A percentile compares a stretch with the other conserved stretches of the same genome.
phyloP scores from a whole-genome alignment of 1,284 basidiomycete genomes.

The Cutaneotrichosporon dermatis region DNA sequence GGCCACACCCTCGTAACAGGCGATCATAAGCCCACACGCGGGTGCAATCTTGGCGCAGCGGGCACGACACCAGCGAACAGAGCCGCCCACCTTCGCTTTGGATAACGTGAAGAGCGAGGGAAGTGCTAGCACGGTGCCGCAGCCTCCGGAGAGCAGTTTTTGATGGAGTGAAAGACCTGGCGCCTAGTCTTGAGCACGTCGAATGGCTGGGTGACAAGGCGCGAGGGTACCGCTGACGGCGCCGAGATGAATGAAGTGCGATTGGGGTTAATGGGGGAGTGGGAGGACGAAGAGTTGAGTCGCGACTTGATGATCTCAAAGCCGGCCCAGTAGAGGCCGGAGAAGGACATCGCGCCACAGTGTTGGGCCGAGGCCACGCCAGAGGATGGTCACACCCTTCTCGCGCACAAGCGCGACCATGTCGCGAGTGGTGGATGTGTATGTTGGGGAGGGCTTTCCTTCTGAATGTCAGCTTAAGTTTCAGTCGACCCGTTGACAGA shows the following conservation, averaged over 20 bases:
- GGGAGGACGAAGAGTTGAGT: constrained; percentile 31
- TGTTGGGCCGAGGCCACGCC: constrained; percentile 85
- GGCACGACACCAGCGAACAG: constrained; percentile 83
- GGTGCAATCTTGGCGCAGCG: constrained; percentile 94
- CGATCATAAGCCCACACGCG: constrained; percentile 84
- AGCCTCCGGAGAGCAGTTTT: constrained; percentile 51
- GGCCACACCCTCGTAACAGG: constrained; percentile 75
- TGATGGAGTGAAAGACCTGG: constrained; percentile 63
- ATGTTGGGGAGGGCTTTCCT: constrained; percentile 63
- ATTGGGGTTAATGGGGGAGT: constrained; percentile 35
- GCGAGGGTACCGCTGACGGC: constrained; percentile 52
- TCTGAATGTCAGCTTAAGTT: constrained; percentile 9
- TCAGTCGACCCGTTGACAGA: too few relatives aligned
- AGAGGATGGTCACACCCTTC: constrained; percentile 69
- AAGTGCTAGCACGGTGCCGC: constrained; percentile 47
- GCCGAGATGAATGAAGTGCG: constrained; percentile 42
- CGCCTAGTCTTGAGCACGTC: constrained; percentile 93
- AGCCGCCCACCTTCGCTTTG: constrained; percentile 67
- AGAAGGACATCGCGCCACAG: constrained; percentile 98
- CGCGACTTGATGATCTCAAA: constrained; percentile 45
- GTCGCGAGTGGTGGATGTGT: constrained; percentile 44
- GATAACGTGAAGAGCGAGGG: constrained; percentile 65
- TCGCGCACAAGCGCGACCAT: constrained; percentile 54
- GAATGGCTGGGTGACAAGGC: constrained; percentile 91
- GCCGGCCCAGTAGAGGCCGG: constrained; percentile 57